phyloP scores from a whole-genome alignment of 2,329 filamentous ascomycete species.

The Polytolypa hystricis region DNA sequence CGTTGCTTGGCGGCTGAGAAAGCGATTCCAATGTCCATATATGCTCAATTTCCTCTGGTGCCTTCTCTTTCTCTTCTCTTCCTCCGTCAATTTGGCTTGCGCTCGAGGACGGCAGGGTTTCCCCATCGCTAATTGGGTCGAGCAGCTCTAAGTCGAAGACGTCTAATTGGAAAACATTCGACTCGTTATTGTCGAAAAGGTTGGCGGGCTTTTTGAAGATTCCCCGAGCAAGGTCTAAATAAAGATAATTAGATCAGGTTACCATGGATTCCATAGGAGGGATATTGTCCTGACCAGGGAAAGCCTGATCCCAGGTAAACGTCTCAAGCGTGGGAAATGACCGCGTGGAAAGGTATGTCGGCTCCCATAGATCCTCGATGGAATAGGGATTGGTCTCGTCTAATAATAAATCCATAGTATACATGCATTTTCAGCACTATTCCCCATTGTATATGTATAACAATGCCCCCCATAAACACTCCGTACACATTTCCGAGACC shows the following conservation, averaged over 20 bases:
- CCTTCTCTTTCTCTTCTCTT: constrained; percentile 14
- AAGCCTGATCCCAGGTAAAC: constrained; percentile 23
- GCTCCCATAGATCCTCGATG: constrained; percentile 25
- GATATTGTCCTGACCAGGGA: constrained; percentile 21
- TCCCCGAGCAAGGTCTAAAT: constrained; percentile 16
- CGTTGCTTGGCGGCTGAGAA: constrained; percentile 8
- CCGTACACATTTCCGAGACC: too few species aligned
- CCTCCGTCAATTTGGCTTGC: constrained; percentile 14
- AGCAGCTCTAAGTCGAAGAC: constrained; percentile 19
- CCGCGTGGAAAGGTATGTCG: constrained; percentile 28
- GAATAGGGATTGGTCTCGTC: constrained; percentile 15
- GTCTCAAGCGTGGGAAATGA: constrained; percentile 26
- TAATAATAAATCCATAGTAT: neutral
- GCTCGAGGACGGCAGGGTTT: constrained; percentile 13
- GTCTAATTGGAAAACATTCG: constrained; percentile 23
- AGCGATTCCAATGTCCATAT: constrained; percentile 26
- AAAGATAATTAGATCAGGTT: neutral
- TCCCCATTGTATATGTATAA: too few species aligned
- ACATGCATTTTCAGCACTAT: neutral
- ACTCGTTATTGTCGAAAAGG: constrained; percentile 16
- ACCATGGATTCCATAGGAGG: too few species aligned
- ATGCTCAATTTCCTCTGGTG: constrained; percentile 16
- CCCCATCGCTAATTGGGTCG: constrained; percentile 14
- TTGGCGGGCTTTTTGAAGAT: constrained; percentile 17
- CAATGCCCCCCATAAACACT: neutral